A percentile compares a stretch with the other conserved stretches of the same genome.
Conservation (phyloP, 75 land plant genomes). For the Picea glauca region DNA sequence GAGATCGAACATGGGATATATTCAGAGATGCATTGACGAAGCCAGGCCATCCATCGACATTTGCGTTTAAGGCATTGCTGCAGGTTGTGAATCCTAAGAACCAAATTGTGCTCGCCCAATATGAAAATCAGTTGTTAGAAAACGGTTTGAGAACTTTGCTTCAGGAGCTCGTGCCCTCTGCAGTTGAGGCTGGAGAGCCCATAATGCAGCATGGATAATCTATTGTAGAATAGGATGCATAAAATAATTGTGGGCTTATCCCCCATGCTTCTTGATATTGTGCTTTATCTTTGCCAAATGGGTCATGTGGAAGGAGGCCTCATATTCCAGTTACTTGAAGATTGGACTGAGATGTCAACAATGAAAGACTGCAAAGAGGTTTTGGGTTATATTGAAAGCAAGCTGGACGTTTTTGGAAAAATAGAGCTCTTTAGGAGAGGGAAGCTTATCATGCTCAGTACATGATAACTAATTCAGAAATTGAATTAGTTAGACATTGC, state of each 20-base stretch:
- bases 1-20: conserved; percentile 55
- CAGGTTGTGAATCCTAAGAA: conserved; percentile 92
- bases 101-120: conserved; percentile 83
- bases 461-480: conserved; percentile 29
- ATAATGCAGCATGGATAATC: conserved; percentile 81
- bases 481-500: too few relatives aligned
- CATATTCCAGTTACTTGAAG: conserved; percentile 97
- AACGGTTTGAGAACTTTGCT: conserved; percentile 85
- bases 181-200: conserved; percentile 71
- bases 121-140: conserved; percentile 93
- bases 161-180: conserved; percentile 87
- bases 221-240: conserved; percentile 67
- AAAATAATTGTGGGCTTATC: conserved; percentile 54
- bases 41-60: conserved; percentile 45
- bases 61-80: conserved; percentile 86
- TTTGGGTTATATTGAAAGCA: conserved; percentile 92
- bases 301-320: conserved; percentile 95
- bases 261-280: conserved; percentile 91
- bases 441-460: conserved; percentile 97
- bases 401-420: conserved; percentile 90
- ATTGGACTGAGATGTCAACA: conserved; percentile 96
- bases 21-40: conserved; percentile 62
- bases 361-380: conserved; percentile 95
- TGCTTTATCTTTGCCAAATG: conserved; percentile 88
- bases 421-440: conserved; percentile 97